These are phyloP conservation scores for Huiozyma naganishii DNA, from an alignment of 805 yeast genomes.

Conservation along the genomic window DNA sequence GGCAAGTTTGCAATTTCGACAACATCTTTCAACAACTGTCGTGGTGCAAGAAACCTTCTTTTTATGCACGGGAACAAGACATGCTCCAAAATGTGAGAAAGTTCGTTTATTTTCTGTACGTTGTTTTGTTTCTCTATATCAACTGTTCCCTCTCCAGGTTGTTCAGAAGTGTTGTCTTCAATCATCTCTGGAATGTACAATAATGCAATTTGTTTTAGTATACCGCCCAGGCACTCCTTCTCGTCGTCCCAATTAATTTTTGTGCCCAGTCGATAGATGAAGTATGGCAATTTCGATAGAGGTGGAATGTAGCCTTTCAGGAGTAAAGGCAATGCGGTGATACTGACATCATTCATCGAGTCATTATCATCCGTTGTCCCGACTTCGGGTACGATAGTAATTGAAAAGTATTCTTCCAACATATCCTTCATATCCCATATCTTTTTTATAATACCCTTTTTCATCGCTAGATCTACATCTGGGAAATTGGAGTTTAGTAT, in stretches of 20 bases:
- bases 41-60: conserved; percentile 54
- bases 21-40: conserved; percentile 39
- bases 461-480: conserved; percentile 10
- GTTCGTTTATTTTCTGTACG: conserved; percentile 18
- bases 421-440: conserved; percentile 54
- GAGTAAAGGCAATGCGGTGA: conserved; percentile 57
- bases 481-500: conserved; percentile 10
- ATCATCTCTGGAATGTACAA: conserved; percentile 56
- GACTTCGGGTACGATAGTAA: conserved; percentile 29
- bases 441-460: conserved; percentile 18
- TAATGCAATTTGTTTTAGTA: conserved; percentile 58
- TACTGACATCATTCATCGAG: conserved; percentile 19
- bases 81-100: conserved; percentile 40
- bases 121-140: not conserved
- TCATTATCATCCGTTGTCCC: conserved; percentile 23
- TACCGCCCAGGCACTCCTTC: conserved; percentile 51
- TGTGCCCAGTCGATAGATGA: conserved; percentile 51
- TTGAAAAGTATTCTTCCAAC: conserved; percentile 70
- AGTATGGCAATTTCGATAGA: conserved; percentile 50
- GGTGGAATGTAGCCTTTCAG: conserved; percentile 55
- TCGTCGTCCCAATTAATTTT: conserved; percentile 61
- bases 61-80: conserved; percentile 56
- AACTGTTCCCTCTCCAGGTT: not conserved
- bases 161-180: conserved; percentile 13
- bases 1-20: conserved; percentile 87